Conservation (phyloP, 495 filamentous ascomycete species). For the Neohortaea acidophila region DNA sequence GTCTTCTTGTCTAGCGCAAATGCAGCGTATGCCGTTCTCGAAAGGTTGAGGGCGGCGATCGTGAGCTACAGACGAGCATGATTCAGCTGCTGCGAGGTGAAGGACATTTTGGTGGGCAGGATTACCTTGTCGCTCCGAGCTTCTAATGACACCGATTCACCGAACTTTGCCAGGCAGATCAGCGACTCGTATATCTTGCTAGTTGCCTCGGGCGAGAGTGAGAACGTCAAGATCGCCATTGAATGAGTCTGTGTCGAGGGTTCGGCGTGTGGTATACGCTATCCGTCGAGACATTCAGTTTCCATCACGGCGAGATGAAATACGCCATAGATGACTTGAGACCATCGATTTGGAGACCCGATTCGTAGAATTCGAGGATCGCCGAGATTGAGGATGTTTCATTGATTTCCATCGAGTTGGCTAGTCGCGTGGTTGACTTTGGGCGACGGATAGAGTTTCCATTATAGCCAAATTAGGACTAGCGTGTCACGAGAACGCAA, state of each 20-base stretch:
- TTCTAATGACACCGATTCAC: constrained; percentile 76
- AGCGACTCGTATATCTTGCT: constrained; percentile 65
- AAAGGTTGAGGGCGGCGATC: constrained; percentile 74
- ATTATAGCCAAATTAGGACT: too few relatives aligned
- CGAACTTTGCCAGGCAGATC: constrained; percentile 82
- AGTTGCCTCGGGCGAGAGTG: constrained; percentile 59
- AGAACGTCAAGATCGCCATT: constrained; percentile 66
- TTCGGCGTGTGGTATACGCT: background rate
- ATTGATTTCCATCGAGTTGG: too few relatives aligned
- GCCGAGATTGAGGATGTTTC: too few relatives aligned
- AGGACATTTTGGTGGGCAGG: background rate
- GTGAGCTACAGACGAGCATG: constrained; percentile 41
- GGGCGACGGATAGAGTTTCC: too few relatives aligned
- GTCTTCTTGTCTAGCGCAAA: constrained; percentile 52
- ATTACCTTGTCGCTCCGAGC: constrained; percentile 54
- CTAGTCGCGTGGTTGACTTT: too few relatives aligned
- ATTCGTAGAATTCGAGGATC: too few relatives aligned
- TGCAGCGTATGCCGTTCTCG: constrained; percentile 81
- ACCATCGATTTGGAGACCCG: too few relatives aligned
- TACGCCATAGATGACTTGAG: too few relatives aligned
- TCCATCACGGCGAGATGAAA: too few relatives aligned
- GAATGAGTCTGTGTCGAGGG: too few relatives aligned
- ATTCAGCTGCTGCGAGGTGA: background rate
- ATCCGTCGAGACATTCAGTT: background rate
- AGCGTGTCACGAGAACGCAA: too few relatives aligned